A percentile compares a stretch with the other conserved stretches of the same genome.
phyloP scores from a whole-genome alignment of 2,329 filamentous ascomycete species.

The Diaporthe citri region DNA sequence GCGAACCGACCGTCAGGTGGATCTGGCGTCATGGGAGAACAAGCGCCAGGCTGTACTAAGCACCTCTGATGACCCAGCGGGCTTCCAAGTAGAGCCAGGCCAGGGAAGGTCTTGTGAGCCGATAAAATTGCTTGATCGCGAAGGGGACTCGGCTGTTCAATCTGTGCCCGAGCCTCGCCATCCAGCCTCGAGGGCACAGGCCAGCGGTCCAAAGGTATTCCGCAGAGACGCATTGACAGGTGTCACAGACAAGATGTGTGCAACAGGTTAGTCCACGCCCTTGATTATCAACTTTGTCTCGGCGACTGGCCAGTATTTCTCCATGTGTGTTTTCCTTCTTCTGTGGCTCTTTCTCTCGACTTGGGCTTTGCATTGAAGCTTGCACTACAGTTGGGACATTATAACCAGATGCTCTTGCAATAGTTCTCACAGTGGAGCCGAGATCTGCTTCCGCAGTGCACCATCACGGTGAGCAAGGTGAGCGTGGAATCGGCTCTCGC shows the following conservation, averaged over 20 bases:
- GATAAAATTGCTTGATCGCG: conserved; percentile 36
- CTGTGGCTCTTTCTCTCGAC: neutral
- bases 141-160: conserved; percentile 1
- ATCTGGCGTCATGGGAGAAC: conserved; percentile 41
- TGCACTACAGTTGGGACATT: conserved; percentile 35
- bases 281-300: neutral
- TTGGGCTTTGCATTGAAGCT: neutral
- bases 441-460: conserved; percentile 73
- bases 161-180: neutral
- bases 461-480: conserved; percentile 78
- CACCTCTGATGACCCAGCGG: conserved; percentile 11
- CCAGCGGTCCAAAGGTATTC: conserved; percentile 49
- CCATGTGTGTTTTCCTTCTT: neutral
- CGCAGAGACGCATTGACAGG: conserved; percentile 70
- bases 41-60: neutral
- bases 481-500: conserved; percentile 41
- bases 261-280: conserved; percentile 64
- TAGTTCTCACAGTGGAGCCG: conserved; percentile 74
- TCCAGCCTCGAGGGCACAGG: conserved; percentile 45
- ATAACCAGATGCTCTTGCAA: conserved; percentile 43
- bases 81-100: conserved; percentile 3
- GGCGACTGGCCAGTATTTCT: too few relatives aligned
- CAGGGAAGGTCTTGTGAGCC: conserved; percentile 54
- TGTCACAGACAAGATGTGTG: conserved; percentile 75
- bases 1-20: conserved; percentile 33